phyloP scores from a whole-genome alignment of 164 flowering plant genomes.

The Aristolochia fimbriata region DNA sequence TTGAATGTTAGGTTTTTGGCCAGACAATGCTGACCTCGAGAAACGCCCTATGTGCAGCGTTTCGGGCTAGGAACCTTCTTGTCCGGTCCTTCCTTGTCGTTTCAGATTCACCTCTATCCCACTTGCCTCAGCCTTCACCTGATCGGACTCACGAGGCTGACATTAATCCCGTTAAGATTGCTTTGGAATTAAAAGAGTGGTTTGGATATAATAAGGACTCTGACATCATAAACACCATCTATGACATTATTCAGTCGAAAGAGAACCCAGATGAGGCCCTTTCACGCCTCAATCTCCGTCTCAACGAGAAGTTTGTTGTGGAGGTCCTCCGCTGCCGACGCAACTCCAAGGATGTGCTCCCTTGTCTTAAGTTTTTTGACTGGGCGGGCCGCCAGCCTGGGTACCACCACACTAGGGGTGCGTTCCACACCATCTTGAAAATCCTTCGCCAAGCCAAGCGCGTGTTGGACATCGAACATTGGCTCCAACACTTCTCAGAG shows the following conservation, averaged over 20 bases:
- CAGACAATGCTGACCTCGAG: not conserved
- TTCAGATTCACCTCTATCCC: not conserved
- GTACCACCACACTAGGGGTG: slow-evolving; percentile 49
- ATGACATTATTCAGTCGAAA: slow-evolving; percentile 18
- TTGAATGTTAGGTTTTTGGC: not conserved
- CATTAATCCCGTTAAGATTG: slow-evolving; percentile 11
- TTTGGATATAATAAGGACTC: slow-evolving; percentile 20
- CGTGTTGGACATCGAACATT: slow-evolving; percentile 42
- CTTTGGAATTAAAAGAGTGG: slow-evolving; percentile 38
- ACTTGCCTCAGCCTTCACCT: not conserved
- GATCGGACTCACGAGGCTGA: not conserved
- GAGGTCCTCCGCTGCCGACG: slow-evolving; percentile 17
- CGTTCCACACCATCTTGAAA: slow-evolving; percentile 61
- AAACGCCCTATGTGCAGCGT: not conserved
- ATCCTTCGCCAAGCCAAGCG: slow-evolving; percentile 38
- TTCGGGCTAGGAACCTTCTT: not conserved
- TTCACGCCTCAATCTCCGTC: slow-evolving; percentile 25
- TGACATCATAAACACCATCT: slow-evolving; percentile 27
- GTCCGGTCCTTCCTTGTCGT: not conserved
- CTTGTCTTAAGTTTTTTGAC: slow-evolving; percentile 73
- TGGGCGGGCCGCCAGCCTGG: slow-evolving; percentile 79
- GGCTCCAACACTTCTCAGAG: slow-evolving; percentile 22
- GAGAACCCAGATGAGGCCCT: slow-evolving; percentile 27
- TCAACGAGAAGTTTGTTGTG: slow-evolving; percentile 39
- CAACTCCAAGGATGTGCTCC: slow-evolving; percentile 28